Evolutionary conservation across 2,329 filamentous ascomycete species (phyloP), one percentile per base, ranked within the genome.

Genomic region (Trichoderma brevicompactum): DNA sequence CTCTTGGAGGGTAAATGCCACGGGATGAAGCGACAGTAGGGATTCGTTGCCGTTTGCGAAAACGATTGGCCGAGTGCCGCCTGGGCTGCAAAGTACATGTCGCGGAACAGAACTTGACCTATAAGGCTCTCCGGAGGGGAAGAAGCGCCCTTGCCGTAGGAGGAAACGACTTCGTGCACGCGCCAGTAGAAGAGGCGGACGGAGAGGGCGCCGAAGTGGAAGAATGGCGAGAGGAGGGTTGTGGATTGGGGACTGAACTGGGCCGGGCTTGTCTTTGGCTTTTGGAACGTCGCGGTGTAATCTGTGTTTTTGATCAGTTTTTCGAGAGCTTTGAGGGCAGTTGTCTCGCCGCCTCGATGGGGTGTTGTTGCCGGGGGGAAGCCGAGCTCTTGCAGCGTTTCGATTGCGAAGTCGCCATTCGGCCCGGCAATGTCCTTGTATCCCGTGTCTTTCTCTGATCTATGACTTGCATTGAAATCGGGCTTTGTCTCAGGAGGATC

Each of bases 51-150:
- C 0, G 88, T 89, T 71, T 91, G 89, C 1, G 78, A 81, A 70
- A 92, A 93, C 0, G 79, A 71, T 38, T 83, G 80, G 0, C 90
- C 90, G 1, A 92, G 78, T 0, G 85, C 82, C 0, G 90, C 89
- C 73, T 94, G 90, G 0, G 90, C 90, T 13, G 85, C 90, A 70
- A 94, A 93, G 76, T 93, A 94, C 91, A 94, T 94, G 73, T 94
- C 91, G 15, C 91, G 83, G 74, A 94, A 94, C 10, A 92, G 79
- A 1, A 94, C 77, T 70, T 94, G 91, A 2, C 91, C 91, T 0
- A 84, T 87, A 15, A 94, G 75, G 67, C 86, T 90, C n/a, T 86
- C 86, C 0, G 91, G 91, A 0, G 89, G 87, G 32, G 80, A 79
- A 7, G 86, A 89, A 2, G 84, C 85, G 2, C 81, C 81, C 40